A percentile compares a stretch with the other conserved stretches of the same genome.
These are phyloP conservation scores for Aspergillus terreus DNA, from an alignment of 2,329 filamentous ascomycete species.

Conservation along the genomic window DNA sequence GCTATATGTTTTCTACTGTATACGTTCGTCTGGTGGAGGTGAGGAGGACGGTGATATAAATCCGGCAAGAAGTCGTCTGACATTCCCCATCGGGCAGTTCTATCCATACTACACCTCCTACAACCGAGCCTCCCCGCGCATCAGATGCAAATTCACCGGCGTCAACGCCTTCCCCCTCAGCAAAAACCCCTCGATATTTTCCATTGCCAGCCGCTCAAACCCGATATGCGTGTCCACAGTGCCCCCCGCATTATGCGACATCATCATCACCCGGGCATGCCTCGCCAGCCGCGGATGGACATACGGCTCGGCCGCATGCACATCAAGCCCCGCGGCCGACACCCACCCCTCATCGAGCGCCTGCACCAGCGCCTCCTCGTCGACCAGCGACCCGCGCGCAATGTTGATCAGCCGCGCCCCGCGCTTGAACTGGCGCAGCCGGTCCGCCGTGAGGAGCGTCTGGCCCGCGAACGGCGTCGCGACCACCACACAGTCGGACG, in stretches of 20 bases:
- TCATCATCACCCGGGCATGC: conserved; percentile 43
- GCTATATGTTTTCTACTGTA: neutral
- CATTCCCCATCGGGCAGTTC: neutral
- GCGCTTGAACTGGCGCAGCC: conserved; percentile 47
- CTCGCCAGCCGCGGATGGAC: conserved; percentile 44
- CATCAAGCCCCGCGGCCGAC: conserved; percentile 49
- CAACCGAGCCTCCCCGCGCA: conserved; percentile 30
- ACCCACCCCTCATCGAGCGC: conserved; percentile 48
- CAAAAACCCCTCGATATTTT: conserved; percentile 40
- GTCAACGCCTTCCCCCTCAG: conserved; percentile 38
- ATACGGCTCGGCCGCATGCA: conserved; percentile 52
- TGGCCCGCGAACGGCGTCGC: conserved; percentile 44
- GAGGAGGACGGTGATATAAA: neutral
- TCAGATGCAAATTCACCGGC: conserved; percentile 59
- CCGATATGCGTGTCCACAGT: conserved; percentile 49
- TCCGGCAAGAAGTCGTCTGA: neutral
- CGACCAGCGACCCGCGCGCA: conserved; percentile 48
- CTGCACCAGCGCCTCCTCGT: conserved; percentile 47
- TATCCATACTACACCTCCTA: conserved; percentile 1
- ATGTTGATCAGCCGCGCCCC: conserved; percentile 51
- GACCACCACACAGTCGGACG: conserved; percentile 46
- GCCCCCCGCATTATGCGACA: conserved; percentile 49
- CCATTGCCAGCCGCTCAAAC: conserved; percentile 46
- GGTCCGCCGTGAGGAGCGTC: conserved; percentile 39
- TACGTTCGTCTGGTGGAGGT: neutral